Base-by-base conservation (phyloP, 495 filamentous ascomycete genomes). In the Penicillium longicatenatum region DNA sequence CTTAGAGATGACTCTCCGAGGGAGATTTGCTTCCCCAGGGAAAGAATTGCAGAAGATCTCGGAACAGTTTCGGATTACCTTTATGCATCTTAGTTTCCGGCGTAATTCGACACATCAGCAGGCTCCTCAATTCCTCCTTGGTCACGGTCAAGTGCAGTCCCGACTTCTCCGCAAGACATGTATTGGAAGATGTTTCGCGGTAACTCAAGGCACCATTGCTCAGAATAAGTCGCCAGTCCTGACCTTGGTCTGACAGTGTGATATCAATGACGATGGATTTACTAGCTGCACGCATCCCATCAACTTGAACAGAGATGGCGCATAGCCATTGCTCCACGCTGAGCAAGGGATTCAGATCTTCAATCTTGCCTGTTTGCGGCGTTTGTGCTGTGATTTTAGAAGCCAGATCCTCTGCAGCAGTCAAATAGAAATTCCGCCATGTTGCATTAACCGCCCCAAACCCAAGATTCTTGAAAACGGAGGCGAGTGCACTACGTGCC, bases 351-450 rank as follows among this genome's bases (percentile, higher is more conserved):
- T 35, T 26, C 39, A 31, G 1, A 59, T 22, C 61, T 47, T 58
- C 41, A 60, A 55, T 30, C 60, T 58, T 20, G 59, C 50, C 43
- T 2, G 16, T 30, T 3, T 41, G 39, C 21, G 66, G 42, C 9
- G 31, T 12, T 35, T 1, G 1, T 10, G 31, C 12, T 12, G 31
- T 35, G 9, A 4, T 10, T 35, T 35, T 14, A 35, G 31, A 14
- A 4, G 31, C 31, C 31, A 35, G 12, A 35, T 62, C 63, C 55
- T 51, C 47, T 17, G 66, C 66, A 9, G 47, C 55, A 5, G 58
- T 54, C 6, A 69, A 58, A 21, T 66, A 69, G 37, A 69, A 64
- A 46, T 66, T 64, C 1, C 64, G 29, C 64, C 63, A 69, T 0
- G 62, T 66, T 3, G 46, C 58, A 50, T 62, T 69, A 39, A 59